These are phyloP conservation scores for Neurospora sp. DNA, from an alignment of 495 filamentous ascomycete genomes.

Conservation along the genomic window DNA sequence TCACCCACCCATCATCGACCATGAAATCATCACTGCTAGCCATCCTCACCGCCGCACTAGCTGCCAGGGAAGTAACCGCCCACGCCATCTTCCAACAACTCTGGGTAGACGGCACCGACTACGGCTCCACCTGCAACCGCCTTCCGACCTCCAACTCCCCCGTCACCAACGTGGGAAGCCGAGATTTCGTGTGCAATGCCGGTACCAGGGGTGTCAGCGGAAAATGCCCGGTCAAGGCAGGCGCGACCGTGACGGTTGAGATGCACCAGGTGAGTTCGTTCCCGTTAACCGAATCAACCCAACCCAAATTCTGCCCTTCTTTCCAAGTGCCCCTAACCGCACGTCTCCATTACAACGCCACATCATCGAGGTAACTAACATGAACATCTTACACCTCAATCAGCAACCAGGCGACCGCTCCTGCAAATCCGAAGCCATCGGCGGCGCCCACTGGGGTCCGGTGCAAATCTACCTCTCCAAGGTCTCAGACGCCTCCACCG, in stretches of 20 bases:
- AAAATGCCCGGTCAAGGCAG: conserved; percentile 38
- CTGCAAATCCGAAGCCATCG: conserved; percentile 38
- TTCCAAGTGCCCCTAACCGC: neutral
- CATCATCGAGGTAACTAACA: neutral
- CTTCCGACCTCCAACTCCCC: conserved; percentile 36
- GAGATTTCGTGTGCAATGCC: conserved; percentile 33
- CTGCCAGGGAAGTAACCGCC: conserved; percentile 26
- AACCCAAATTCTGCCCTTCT: neutral
- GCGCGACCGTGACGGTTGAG: conserved; percentile 38
- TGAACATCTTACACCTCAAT: neutral
- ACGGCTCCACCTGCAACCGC: conserved; percentile 31
- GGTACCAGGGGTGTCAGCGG: conserved; percentile 26
- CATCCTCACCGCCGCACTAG: conserved; percentile 16
- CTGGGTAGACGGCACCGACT: conserved; percentile 41
- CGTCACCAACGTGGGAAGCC: conserved; percentile 30
- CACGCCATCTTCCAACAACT: conserved; percentile 44
- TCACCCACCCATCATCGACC: neutral
- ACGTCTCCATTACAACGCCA: neutral
- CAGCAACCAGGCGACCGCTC: conserved; percentile 34
- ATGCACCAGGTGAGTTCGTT: conserved; percentile 33
- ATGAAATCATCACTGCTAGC: conserved; percentile 33
- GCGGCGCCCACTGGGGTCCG: conserved; percentile 36
- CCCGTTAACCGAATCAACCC: neutral
- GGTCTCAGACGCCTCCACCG: conserved; percentile 39
- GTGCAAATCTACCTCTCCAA: conserved; percentile 46